Conservation (phyloP, 352 stramenopile species). For the Phytophthora multivora region DNA sequence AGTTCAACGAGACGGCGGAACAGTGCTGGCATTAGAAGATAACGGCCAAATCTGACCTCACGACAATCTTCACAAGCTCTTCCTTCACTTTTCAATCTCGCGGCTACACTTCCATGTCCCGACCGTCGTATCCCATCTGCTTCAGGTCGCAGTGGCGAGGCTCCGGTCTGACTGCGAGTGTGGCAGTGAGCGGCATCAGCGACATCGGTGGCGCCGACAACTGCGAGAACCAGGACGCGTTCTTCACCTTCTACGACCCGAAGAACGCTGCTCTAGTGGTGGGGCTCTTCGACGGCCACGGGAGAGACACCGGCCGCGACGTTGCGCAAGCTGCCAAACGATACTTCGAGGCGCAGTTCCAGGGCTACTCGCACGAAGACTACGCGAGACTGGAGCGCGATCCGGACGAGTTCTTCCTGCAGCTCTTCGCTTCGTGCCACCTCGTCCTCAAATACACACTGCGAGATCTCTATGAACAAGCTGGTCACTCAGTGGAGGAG, state of each 20-base stretch:
- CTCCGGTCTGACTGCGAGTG: conserved; percentile 8
- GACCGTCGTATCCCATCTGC: conserved; percentile 18
- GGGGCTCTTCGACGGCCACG: conserved; percentile 89
- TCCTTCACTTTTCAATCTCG: conserved; percentile 22
- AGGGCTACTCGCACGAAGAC: conserved; percentile 44
- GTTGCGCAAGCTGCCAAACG: conserved; percentile 63
- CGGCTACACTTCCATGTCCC: conserved; percentile 4
- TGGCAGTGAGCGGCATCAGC: conserved; percentile 56
- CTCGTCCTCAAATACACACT: conserved; percentile 68
- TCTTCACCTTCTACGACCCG: conserved; percentile 68
- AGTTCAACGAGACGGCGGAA: conserved; percentile 18
- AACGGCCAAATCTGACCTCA: conserved; percentile 15
- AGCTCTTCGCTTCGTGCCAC: conserved; percentile 69
- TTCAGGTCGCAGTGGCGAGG: conserved; percentile 18
- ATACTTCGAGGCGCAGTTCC: conserved; percentile 74
- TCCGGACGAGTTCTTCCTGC: conserved; percentile 52
- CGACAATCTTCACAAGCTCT: not conserved
- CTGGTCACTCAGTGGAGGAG: conserved; percentile 64
- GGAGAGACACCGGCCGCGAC: conserved; percentile 71
- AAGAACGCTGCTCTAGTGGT: conserved; percentile 55
- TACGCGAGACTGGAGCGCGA: conserved; percentile 58
- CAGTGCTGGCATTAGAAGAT: conserved; percentile 7
- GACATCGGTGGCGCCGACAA: conserved; percentile 60
- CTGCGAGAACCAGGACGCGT: conserved; percentile 89
- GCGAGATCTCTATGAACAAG: conserved; percentile 56